Percentiles rank a stretch among this genome's conserved stretches.
Conservation (phyloP, 371 early-diverging fungal genomes). For the Syncephalastrum sp. region DNA sequence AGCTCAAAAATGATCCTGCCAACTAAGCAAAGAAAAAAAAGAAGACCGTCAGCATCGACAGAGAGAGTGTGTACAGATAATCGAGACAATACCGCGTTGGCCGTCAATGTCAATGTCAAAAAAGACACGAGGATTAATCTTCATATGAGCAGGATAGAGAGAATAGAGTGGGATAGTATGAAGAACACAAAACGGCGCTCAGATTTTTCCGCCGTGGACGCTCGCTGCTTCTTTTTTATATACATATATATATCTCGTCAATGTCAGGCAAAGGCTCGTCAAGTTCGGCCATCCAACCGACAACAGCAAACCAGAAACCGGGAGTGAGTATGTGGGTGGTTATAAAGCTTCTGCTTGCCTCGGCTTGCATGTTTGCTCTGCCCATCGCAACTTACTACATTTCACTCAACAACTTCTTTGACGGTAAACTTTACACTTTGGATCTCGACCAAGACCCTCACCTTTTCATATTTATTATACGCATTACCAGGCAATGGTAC, state of each 20-base stretch:
- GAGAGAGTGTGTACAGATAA: background rate
- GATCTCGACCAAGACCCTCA: no score
- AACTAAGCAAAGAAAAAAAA: slow-evolving; percentile 28
- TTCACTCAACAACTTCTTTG: slow-evolving; percentile 11
- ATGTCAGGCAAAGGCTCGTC: no score
- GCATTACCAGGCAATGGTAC: slow-evolving; percentile 40
- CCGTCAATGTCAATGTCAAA: slow-evolving; percentile 72
- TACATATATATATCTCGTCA: no score
- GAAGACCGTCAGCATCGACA: background rate
- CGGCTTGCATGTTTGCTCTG: slow-evolving; percentile 12
- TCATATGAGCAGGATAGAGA: slow-evolving; percentile 18
- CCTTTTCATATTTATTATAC: no score
- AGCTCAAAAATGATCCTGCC: slow-evolving; percentile 94
- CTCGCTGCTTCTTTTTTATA: no score
- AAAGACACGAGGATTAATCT: slow-evolving; percentile 64
- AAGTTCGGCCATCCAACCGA: no score
- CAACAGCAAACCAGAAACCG: no score
- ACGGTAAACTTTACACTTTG: slow-evolving; percentile 1
- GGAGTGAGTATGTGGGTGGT: slow-evolving; percentile 14
- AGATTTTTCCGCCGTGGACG: background rate
- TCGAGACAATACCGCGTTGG: slow-evolving; percentile 30
- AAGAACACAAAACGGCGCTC: no score
- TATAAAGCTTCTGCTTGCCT: slow-evolving; percentile 15
- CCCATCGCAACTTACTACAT: slow-evolving; percentile 19
- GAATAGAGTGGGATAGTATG: background rate